Base-by-base conservation (phyloP, 192 early-diverging fungal genomes). In the Entomortierella parvispora region DNA sequence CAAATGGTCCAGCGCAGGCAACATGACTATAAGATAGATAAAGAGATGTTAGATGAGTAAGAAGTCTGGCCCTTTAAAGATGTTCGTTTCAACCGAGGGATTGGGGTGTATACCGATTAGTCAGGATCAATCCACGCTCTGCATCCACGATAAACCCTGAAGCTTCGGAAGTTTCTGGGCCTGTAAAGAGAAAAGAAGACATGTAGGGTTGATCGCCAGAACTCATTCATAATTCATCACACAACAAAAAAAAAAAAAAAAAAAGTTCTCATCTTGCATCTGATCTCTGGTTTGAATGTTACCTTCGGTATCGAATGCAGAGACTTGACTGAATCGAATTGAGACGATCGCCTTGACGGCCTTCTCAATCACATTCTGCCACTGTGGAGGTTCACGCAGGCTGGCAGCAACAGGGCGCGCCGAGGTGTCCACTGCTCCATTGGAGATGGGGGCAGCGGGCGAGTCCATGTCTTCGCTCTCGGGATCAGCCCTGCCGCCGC, bases 61-160 rank as follows among this genome's bases (percentile, higher is more conserved):
- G n/a, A 2, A 18, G 55, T 40, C n/a, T 11, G 6, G 12, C 9
- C 1, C 8, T 8, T 37, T 22, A 10, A 11, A 15, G 14, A 15
- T 33, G 29, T 20, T 45, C 44, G 34, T 47, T 22, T 26, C 26
- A 56, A 37, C 10, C 25, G 34, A 26, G 11, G 18, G 22, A 26
- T 11, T 55, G 9, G 44, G 15, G 46, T 46, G 18, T 83, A 37
- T 84, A 87, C 56, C 89, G 76, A 65, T 93, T 93, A 10, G 91
- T 93, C 40, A 94, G 67, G 40, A 92, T 91, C 29, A 91, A 74
- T 26, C 91, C 92, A 22, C 79, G 81, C 58, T 81, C 74, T 22
- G 86, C 86, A 71, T 95, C 93, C 10, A 95, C 91, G 50, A 95
- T 90, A 81, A 95, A 95, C 22, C 93, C 93, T 40, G 93, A 87